phyloP scores from a whole-genome alignment of 2,329 filamentous ascomycete genomes.

The Sporothrix brunneoviolacea region DNA sequence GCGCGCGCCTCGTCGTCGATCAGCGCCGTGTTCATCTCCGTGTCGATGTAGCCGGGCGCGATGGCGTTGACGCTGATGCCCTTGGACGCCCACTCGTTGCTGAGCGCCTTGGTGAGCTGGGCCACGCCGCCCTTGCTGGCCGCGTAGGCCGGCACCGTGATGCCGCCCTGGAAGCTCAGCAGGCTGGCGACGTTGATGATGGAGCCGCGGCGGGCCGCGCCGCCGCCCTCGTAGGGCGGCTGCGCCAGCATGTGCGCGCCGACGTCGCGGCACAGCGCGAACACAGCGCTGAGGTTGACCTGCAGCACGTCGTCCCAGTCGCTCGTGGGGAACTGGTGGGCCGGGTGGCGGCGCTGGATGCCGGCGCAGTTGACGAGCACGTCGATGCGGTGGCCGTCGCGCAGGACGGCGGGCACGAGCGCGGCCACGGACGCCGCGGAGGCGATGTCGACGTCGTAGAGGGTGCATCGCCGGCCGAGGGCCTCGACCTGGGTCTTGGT shows the following conservation, averaged over 20 bases:
- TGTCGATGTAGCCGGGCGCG: slow-evolving; percentile 83
- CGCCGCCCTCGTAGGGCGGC: slow-evolving; percentile 29
- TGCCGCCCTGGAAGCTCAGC: slow-evolving; percentile 76
- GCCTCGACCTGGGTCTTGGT: slow-evolving; percentile 58
- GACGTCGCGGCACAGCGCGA: slow-evolving; percentile 69
- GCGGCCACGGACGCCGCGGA: slow-evolving; percentile 52
- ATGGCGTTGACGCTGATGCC: slow-evolving; percentile 84
- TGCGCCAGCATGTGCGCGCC: slow-evolving; percentile 70
- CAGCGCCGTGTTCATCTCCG: slow-evolving; percentile 88
- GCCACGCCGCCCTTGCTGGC: slow-evolving; percentile 79
- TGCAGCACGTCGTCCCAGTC: slow-evolving; percentile 79
- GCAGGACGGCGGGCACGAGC: slow-evolving; percentile 54
- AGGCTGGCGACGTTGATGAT: slow-evolving; percentile 84
- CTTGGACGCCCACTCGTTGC: slow-evolving; percentile 77
- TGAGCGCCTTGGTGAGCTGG: slow-evolving; percentile 76
- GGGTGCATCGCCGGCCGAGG: slow-evolving; percentile 58
- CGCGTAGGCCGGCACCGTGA: slow-evolving; percentile 84
- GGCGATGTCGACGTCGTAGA: slow-evolving; percentile 66
- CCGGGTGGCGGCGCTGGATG: slow-evolving; percentile 72
- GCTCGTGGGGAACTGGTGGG: slow-evolving; percentile 65
- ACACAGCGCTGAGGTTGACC: slow-evolving; percentile 79
- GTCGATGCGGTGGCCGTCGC: slow-evolving; percentile 41
- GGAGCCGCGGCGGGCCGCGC: slow-evolving; percentile 53
- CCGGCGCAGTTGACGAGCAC: slow-evolving; percentile 84
- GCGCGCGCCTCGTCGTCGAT: slow-evolving; percentile 64